Conservation (phyloP, 2,329 filamentous ascomycete species). For the Sclerotinia subarctica region DNA sequence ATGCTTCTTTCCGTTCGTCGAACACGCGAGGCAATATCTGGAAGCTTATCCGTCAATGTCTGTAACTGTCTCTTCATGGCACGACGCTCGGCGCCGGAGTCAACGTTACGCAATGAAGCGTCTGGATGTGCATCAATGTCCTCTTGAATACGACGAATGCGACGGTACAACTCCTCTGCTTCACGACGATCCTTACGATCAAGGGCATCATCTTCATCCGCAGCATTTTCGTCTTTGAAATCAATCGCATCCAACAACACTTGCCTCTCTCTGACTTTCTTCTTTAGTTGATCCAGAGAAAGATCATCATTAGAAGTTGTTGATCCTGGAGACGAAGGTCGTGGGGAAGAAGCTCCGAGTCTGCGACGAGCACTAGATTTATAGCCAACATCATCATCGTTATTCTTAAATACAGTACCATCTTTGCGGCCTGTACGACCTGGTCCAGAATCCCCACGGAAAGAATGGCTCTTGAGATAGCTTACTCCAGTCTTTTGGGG, state of each 20-base stretch:
- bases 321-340: conserved; percentile 71
- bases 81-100: conserved; percentile 85
- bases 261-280: conserved; percentile 92
- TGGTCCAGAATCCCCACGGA: conserved; percentile 62
- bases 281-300: conserved; percentile 80
- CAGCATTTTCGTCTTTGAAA: conserved; percentile 85
- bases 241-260: conserved; percentile 94
- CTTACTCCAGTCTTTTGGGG: conserved; percentile 98
- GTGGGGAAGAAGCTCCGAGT: conserved; percentile 69
- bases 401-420: conserved; percentile 94
- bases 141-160: conserved; percentile 86
- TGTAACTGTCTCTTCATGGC: conserved; percentile 87
- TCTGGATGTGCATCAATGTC: conserved; percentile 93
- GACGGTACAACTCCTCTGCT: conserved; percentile 88
- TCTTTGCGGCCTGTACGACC: conserved; percentile 72
- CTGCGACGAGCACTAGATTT: conserved; percentile 89
- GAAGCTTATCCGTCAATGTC: conserved; percentile 81
- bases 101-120: conserved; percentile 63
- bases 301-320: conserved; percentile 74
- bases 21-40: conserved; percentile 87
- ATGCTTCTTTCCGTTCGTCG: conserved; percentile 88
- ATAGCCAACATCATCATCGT: conserved; percentile 89
- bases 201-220: conserved; percentile 87
- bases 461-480: conserved; percentile 94
- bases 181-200: conserved; percentile 89